Evolutionary conservation across 805 yeast genomes (phyloP), one percentile per base, ranked within the genome.

Genomic region (Monosporozyma aerobia): DNA sequence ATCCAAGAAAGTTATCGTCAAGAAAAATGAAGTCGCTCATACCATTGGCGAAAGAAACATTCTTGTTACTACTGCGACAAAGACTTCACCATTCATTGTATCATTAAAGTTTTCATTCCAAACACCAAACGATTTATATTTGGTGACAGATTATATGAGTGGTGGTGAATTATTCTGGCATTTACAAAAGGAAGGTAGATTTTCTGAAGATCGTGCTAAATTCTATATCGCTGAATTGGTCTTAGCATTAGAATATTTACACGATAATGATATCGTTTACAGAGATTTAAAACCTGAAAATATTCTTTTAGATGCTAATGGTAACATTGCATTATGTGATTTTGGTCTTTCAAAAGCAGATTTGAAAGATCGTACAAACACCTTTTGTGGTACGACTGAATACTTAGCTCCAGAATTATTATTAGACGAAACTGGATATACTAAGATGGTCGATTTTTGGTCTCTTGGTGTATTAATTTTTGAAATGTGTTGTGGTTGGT

Each of bases 401-500:
- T 94, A 94, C 69, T 77, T 94, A 57, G 99, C 99, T 0, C 99
- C 99, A 2, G 99, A 94, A 70, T 95, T 94, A 16, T 76, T 94
- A 59, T 76, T 94, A 51, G 98, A 94, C 72, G 99, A 94, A 69
- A 80, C 87, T 51, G 99, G 99, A 16, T 94, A 94, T 73, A 94
- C 98, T 40, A 90, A 90, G 70, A 92, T 94, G 98, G 99, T 94
- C 56, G 99, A 94, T 69, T 94, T 94, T 63, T 94, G 99, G 99
- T 90, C 98, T 2, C 74, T 94, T 54, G 99, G 99, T 55, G 99
- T 94, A 27, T 75, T 94, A 54, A 90, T 94, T 47, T 94, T 94
- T 70, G 99, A 94, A 73, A 94, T 94, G 99, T 90, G 98, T 70
- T 94, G 98, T 73, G 99, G 99, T 50, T 94, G 98, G 99, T 87